These are phyloP conservation scores for Eucalyptus fibrosa DNA, from an alignment of 345 rosid species.

Conservation along the genomic window DNA sequence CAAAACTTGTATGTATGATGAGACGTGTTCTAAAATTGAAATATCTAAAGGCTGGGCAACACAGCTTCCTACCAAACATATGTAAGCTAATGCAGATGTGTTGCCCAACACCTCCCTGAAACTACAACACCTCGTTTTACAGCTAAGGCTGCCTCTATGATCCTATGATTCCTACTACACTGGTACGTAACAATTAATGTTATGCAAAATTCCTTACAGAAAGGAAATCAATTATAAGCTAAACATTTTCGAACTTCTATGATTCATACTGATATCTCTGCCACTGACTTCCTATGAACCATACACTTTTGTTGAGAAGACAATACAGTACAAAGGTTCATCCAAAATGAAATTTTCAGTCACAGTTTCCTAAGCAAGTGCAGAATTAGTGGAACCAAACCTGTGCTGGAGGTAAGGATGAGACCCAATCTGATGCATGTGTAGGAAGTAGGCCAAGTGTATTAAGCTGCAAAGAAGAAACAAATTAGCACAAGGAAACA, in stretches of 20 bases:
- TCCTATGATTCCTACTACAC: neutral
- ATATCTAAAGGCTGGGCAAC: neutral
- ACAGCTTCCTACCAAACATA: neutral
- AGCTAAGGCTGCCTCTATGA: neutral
- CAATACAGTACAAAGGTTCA: neutral
- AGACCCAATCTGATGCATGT: slow-evolving; percentile 99
- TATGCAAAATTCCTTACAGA: neutral
- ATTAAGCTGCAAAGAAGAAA: slow-evolving; percentile 59
- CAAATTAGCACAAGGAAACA: neutral
- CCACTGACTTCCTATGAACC: neutral
- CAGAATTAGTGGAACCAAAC: slow-evolving; percentile 10
- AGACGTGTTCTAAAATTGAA: neutral
- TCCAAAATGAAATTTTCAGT: neutral
- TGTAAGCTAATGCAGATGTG: neutral
- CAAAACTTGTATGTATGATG: neutral
- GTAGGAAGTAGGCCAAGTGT: slow-evolving; percentile 97
- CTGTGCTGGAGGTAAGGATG: slow-evolving; percentile 95
- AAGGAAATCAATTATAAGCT: neutral
- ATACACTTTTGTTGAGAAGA: neutral
- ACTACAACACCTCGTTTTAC: neutral
- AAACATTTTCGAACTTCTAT: neutral
- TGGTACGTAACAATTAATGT: neutral
- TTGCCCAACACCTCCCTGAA: neutral
- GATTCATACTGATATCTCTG: neutral
- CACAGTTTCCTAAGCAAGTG: neutral